Evolutionary conservation across 148 eudicot genomes (phyloP), one percentile per base, ranked within the genome.

Genomic region (Spergularia marina): DNA sequence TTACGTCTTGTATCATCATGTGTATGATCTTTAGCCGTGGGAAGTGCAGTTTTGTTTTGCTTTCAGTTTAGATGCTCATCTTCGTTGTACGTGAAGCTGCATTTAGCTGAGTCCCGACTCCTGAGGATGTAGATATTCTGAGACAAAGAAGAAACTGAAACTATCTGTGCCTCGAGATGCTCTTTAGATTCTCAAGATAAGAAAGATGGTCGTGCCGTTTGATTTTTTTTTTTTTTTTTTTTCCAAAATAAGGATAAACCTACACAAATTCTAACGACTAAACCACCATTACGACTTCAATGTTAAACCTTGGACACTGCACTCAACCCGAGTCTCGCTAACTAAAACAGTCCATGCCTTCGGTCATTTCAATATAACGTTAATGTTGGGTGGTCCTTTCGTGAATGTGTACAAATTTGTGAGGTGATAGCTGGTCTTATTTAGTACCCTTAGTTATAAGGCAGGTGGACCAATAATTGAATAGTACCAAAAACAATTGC

Each of bases 11-110:
- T 39, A 2, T 62, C 49, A 44, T 44, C 49, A 44, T 44, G 49
- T 17, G n/a, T 34, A 39, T 15, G 34, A 23, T 60, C 4, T 44
- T 47, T 14, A 53, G 57, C 54, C 56, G 44, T 55, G 34, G 69
- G 69, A 16, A 75, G 51, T 68, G 68, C 70, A 68, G 34, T 62
- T 74, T 74, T 68, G 62, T 51, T 41, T 12, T 44, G 49, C 10
- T 4, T 44, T 44, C 49, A 44, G 20, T 70, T 60, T 58, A 12
- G 40, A 62, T 62, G 40, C 17, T 61, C 71, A 52, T 75, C 11
- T 30, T 74, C 56, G 57, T 36, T 55, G 25, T 72, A 39, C 69
- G 17, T 74, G n/a, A 20, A 52, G 44, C 47, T 75, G 77, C 47
- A 53, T 12, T 74, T 17, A 55, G 70, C 61, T 30, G 36, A 30